phyloP scores from a whole-genome alignment of 495 filamentous ascomycete genomes.

The Aspergillus asperescens region DNA sequence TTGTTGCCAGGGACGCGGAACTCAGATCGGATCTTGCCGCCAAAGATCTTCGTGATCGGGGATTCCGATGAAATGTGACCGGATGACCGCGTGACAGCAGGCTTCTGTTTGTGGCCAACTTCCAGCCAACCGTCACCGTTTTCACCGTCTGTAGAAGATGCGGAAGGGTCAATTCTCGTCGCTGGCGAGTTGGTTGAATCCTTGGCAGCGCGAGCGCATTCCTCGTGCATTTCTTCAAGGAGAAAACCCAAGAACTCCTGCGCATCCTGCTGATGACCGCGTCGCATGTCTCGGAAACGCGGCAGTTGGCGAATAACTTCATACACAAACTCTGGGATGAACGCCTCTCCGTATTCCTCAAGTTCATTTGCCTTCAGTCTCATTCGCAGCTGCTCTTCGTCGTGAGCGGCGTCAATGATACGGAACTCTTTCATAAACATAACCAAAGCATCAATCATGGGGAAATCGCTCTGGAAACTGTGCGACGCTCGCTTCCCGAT shows the following conservation, averaged over 20 bases:
- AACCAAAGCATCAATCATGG: conserved; percentile 91
- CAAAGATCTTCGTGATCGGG: conserved; percentile 91
- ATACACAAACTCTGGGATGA: conserved; percentile 93
- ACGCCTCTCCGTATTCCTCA: conserved; percentile 85
- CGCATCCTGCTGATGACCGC: conserved; percentile 96
- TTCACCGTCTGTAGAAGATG: conserved; percentile 30
- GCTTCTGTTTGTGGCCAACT: conserved; percentile 85
- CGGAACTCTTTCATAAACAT: conserved; percentile 95
- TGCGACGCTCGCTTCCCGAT: conserved; percentile 75
- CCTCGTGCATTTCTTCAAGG: conserved; percentile 87
- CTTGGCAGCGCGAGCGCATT: conserved; percentile 74
- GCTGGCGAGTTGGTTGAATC: conserved; percentile 39
- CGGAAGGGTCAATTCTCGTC: conserved; percentile 38
- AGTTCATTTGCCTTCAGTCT: conserved; percentile 75
- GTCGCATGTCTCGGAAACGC: conserved; percentile 86
- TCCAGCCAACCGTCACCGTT: conserved; percentile 73
- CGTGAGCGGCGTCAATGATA: conserved; percentile 70
- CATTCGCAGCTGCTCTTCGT: conserved; percentile 65
- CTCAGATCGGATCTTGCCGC: conserved; percentile 85
- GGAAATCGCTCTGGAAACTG: conserved; percentile 92
- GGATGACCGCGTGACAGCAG: conserved; percentile 81
- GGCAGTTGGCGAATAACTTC: conserved; percentile 81
- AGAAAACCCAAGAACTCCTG: conserved; percentile 96
- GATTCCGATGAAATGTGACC: conserved; percentile 67
- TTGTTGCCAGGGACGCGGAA: conserved; percentile 82